These are phyloP conservation scores for Citrus trifoliata DNA, from an alignment of 345 rosid genomes.

Conservation along the genomic window DNA sequence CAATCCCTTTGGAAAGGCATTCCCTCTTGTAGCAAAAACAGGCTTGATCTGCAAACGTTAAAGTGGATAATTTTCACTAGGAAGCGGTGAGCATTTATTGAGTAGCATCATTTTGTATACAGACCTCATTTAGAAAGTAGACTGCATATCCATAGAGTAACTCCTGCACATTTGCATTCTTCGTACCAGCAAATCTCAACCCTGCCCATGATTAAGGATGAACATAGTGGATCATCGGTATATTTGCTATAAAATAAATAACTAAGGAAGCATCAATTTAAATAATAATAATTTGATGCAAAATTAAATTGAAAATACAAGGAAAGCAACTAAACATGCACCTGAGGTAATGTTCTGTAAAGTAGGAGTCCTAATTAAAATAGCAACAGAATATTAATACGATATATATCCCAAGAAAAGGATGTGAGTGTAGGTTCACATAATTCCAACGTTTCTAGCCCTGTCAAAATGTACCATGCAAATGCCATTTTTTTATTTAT, in stretches of 20 bases:
- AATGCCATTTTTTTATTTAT: background rate
- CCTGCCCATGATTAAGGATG: conserved; percentile 48
- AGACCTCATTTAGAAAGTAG: conserved; percentile 87
- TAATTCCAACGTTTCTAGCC: background rate
- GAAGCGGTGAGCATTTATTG: background rate
- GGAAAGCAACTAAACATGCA: background rate
- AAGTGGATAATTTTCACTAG: conserved; percentile 12
- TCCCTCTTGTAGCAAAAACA: conserved; percentile 47
- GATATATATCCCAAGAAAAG: background rate
- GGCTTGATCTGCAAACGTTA: conserved; percentile 72
- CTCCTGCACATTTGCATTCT: conserved; percentile 82
- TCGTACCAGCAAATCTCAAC: conserved; percentile 87
- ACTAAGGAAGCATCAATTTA: background rate
- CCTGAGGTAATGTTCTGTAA: background rate
- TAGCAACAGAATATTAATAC: background rate
- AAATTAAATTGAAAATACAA: background rate
- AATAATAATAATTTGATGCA: background rate
- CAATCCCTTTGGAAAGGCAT: conserved; percentile 71
- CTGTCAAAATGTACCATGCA: background rate
- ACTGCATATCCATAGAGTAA: conserved; percentile 77
- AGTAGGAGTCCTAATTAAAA: background rate
- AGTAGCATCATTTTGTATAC: conserved; percentile 22
- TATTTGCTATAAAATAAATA: background rate
- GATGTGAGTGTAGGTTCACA: background rate
- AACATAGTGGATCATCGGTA: background rate